phyloP scores from a whole-genome alignment of 108 stramenopile genomes.

The Cyclotella choctawhatcheeana region DNA sequence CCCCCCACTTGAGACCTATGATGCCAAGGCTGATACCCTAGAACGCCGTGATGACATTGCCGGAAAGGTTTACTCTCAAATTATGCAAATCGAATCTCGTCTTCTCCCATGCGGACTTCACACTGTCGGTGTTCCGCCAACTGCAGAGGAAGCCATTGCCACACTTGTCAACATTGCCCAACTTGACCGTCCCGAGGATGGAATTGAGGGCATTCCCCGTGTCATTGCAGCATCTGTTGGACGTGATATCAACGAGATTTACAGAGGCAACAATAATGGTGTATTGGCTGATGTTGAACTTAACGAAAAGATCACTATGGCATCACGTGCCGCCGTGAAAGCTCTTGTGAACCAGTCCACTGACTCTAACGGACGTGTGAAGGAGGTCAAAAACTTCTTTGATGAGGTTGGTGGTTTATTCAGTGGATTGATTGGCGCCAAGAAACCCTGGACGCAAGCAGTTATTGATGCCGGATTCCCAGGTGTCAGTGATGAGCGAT shows the following conservation, averaged over 20 bases:
- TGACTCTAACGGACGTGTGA: slow-evolving; percentile 91
- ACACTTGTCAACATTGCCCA: slow-evolving; percentile 97
- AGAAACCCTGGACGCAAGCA: slow-evolving; percentile 91
- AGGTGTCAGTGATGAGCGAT: slow-evolving; percentile 75
- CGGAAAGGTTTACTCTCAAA: slow-evolving; percentile 89
- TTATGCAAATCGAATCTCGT: slow-evolving; percentile 97
- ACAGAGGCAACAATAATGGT: slow-evolving; percentile 92
- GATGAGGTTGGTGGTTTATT: slow-evolving; percentile 83
- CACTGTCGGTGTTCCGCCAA: slow-evolving; percentile 96
- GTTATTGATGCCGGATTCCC: slow-evolving; percentile 92
- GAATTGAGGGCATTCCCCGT: slow-evolving; percentile 92
- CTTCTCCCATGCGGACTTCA: slow-evolving; percentile 96
- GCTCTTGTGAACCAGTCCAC: slow-evolving; percentile 92
- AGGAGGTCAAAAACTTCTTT: slow-evolving; percentile 92
- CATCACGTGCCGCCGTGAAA: slow-evolving; percentile 88
- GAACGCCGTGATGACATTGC: slow-evolving; percentile 89
- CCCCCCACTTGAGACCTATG: slow-evolving; percentile 81
- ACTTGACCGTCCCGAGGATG: slow-evolving; percentile 93
- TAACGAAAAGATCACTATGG: slow-evolving; percentile 82
- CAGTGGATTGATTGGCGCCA: slow-evolving; percentile 67
- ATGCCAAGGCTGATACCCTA: slow-evolving; percentile 77
- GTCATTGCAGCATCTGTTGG: slow-evolving; percentile 92
- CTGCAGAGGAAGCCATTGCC: slow-evolving; percentile 94
- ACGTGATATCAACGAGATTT: slow-evolving; percentile 95
- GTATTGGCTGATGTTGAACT: slow-evolving; percentile 88